Evolutionary conservation across 2,329 filamentous ascomycete species (phyloP), one percentile per base, ranked within the genome.

Genomic region (Pseudopyricularia cyperi): DNA sequence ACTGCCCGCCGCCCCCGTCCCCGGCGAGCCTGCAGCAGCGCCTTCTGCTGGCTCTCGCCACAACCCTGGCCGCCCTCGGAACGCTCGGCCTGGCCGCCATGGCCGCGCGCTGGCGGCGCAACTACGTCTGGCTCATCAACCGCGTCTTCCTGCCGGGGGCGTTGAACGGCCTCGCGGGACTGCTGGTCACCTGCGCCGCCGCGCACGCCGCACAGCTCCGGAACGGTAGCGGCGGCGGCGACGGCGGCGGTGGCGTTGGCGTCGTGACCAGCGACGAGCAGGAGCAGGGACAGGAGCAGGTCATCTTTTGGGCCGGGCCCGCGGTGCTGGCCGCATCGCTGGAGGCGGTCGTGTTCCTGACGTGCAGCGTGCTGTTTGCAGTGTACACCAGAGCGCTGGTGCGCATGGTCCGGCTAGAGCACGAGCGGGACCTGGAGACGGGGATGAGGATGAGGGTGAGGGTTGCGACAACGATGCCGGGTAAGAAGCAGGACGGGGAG

Each of bases 71-170:
- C 53, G 63, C 62, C 7, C 53, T 71, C 4, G 71, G 71, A 3
- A 57, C 61, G 1, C 46, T 64, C 1, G 69, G 72, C 3, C 71
- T 73, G 58, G 50, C 66, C 3, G 66, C 63, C 58, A 62, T 79
- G n/a, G 73, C 67, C 55, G 62, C 66, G 50, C 61, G 64, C 19
- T 72, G 72, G 62, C 61, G 68, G 37, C 58, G 60, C 15, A 78
- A 79, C 56, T 77, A 77, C 53, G 66, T 77, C 17, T 80, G 74
- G 75, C 63, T 78, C 22, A 65, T 76, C 8, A 75, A 77, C 58
- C 66, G 68, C 52, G 63, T 79, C 12, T 75, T 78, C 56, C 54
- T 76, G 55, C 69, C 68, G 1, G 63, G 66, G 0, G 57, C 68
- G 12, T 61, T 76, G 50, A 76, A 76, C 58, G 71, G 70, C 14